Evolutionary conservation across 768 basidiomycete genomes (phyloP).

Genomic region (Termitomyces sp.): DNA sequence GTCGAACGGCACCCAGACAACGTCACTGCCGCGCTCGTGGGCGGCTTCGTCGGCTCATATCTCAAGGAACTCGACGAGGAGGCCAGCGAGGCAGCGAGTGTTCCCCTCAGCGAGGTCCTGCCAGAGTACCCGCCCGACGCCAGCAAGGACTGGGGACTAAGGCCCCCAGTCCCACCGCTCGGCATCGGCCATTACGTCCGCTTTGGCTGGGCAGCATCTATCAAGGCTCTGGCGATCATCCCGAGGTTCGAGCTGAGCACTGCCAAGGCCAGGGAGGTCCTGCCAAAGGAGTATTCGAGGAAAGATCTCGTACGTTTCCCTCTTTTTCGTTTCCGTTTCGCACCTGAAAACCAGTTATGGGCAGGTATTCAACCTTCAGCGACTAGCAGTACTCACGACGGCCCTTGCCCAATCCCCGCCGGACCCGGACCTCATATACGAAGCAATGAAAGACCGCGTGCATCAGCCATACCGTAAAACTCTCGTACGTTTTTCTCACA

Average conservation of each 20-base stretch:
- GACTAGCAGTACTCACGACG: conserved; percentile 92
- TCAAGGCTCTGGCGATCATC: conserved; percentile 92
- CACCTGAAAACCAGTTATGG: background rate
- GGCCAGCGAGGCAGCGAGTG: conserved; percentile 79
- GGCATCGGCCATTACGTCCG: conserved; percentile 94
- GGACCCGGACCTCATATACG: conserved; percentile 94
- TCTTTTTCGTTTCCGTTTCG: too few relatives aligned
- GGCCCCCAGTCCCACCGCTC: conserved; percentile 81
- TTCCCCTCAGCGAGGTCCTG: conserved; percentile 92
- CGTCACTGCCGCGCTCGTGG: conserved; percentile 94
- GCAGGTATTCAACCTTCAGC: conserved; percentile 98
- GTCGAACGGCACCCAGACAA: conserved; percentile 99
- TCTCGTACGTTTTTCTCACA: conserved; percentile 47
- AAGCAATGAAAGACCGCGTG: conserved; percentile 97
- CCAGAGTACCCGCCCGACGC: conserved; percentile 95
- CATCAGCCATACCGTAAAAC: conserved; percentile 94
- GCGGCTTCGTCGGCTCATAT: conserved; percentile 96
- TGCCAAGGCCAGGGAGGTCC: conserved; percentile 84
- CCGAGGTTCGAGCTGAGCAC: conserved; percentile 96
- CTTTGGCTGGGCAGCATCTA: conserved; percentile 78
- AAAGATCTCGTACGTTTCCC: conserved; percentile 74
- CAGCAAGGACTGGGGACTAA: conserved; percentile 82
- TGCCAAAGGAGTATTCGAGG: conserved; percentile 81
- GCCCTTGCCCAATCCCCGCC: conserved; percentile 88
- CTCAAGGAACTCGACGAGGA: conserved; percentile 80